phyloP scores from a whole-genome alignment of 495 filamentous ascomycete species.

The Xylaria telfairii region DNA sequence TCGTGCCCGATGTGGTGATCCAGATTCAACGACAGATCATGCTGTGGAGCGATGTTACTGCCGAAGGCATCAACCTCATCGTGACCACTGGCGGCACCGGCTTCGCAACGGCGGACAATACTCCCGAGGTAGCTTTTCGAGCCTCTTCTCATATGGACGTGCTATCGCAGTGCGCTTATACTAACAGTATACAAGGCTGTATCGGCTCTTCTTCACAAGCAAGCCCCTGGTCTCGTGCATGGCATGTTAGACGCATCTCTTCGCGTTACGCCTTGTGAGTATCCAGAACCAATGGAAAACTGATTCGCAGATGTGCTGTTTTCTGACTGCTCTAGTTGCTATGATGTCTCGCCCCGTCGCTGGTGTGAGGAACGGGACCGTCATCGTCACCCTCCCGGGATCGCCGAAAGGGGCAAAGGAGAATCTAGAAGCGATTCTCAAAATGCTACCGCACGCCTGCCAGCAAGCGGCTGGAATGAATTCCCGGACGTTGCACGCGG shows the following conservation, averaged over 20 bases:
- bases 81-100: conserved; percentile 92
- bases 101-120: conserved; percentile 86
- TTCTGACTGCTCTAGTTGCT: conserved; percentile 67
- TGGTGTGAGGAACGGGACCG: conserved; percentile 79
- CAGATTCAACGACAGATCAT: conserved; percentile 76
- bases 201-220: conserved; percentile 77
- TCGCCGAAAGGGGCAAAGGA: conserved; percentile 97
- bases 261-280: conserved; percentile 85
- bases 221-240: conserved; percentile 90
- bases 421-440: conserved; percentile 90
- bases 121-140: conserved; percentile 75
- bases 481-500: conserved; percentile 79
- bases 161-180: not conserved
- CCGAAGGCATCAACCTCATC: conserved; percentile 71
- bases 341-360: conserved; percentile 96
- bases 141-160: not conserved
- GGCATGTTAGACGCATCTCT: conserved; percentile 90
- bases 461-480: conserved; percentile 82
- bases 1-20: conserved; percentile 79
- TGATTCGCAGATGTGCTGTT: not conserved
- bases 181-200: conserved; percentile 67
- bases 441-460: conserved; percentile 91
- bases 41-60: conserved; percentile 69
- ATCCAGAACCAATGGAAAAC: not conserved
- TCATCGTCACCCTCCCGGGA: conserved; percentile 91